These are phyloP conservation scores for Exophiala dermatitidis DNA, from an alignment of 2,329 filamentous ascomycete genomes.

Conservation along the genomic window DNA sequence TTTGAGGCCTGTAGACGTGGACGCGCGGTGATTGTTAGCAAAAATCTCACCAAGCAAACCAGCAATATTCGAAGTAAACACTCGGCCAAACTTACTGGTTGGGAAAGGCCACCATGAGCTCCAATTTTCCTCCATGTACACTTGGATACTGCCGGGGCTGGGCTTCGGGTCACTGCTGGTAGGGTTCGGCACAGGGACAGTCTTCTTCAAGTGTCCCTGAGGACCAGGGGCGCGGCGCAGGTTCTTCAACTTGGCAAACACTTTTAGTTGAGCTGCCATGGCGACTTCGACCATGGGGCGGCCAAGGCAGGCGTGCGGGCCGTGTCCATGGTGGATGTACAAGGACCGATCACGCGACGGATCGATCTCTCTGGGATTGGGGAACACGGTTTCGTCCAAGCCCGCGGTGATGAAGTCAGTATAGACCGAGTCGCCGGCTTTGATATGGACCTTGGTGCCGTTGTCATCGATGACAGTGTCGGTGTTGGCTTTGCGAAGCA, in stretches of 20 bases:
- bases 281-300: slow-evolving; percentile 39
- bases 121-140: slow-evolving; percentile 41
- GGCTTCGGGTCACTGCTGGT: slow-evolving; percentile 25
- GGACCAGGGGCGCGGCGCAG: slow-evolving; percentile 36
- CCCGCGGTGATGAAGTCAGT: slow-evolving; percentile 30
- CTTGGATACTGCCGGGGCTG: slow-evolving; percentile 36
- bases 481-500: slow-evolving; percentile 22
- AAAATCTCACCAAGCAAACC: too few species aligned
- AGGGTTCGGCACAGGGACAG: slow-evolving; percentile 28
- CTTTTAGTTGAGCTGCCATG: slow-evolving; percentile 38
- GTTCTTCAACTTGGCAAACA: slow-evolving; percentile 37
- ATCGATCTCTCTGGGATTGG: slow-evolving; percentile 39
- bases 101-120: slow-evolving; percentile 40
- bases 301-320: slow-evolving; percentile 43
- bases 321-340: slow-evolving; percentile 43
- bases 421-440: slow-evolving; percentile 24
- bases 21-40: slow-evolving; percentile 6
- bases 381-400: slow-evolving; percentile 34
- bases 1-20: slow-evolving; percentile 20
- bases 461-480: slow-evolving; percentile 22
- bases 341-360: slow-evolving; percentile 36
- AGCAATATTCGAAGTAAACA: too few species aligned
- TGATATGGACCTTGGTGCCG: slow-evolving; percentile 17
- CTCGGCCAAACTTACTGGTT: slow-evolving; percentile 18
- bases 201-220: slow-evolving; percentile 39